Percentiles rank a stretch among this genome's conserved stretches.
Evolutionary conservation across 2,329 filamentous ascomycete species (phyloP).

Genomic region (Penicillium sp.): DNA sequence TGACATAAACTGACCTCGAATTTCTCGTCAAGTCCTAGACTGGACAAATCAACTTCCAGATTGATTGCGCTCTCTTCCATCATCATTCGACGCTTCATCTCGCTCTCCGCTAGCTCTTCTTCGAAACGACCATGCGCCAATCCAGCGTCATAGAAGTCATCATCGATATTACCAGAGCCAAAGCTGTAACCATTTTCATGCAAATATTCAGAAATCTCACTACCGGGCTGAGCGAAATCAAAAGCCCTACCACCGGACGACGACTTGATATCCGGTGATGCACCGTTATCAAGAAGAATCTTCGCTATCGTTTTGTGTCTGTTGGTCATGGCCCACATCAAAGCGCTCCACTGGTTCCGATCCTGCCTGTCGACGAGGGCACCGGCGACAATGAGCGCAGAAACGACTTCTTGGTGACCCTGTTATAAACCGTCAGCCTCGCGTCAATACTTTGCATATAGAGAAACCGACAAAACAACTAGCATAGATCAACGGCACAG

Average conservation of each 20-base stretch:
- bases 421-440: conserved; percentile 36
- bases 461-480: conserved; percentile 78
- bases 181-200: conserved; percentile 86
- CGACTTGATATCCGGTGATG: conserved; percentile 93
- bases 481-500: conserved; percentile 93
- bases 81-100: conserved; percentile 87
- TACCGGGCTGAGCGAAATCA: conserved; percentile 92
- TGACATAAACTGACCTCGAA: conserved; percentile 66
- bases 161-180: conserved; percentile 45
- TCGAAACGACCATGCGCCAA: conserved; percentile 93
- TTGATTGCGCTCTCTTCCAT: conserved; percentile 99
- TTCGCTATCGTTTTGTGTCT: conserved; percentile 95
- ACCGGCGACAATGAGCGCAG: conserved; percentile 77
- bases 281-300: conserved; percentile 84
- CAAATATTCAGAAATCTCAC: conserved; percentile 93
- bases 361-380: conserved; percentile 91
- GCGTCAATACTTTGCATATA: conserved; percentile 2
- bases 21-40: conserved; percentile 92
- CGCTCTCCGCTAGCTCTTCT: conserved; percentile 94
- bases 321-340: conserved; percentile 99
- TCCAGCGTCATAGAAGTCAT: conserved; percentile 92
- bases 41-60: conserved; percentile 92
- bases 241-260: conserved; percentile 91
- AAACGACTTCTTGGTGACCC: conserved; percentile 88
- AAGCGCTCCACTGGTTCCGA: conserved; percentile 91